phyloP scores from a whole-genome alignment of 1,139 yeast genomes.

The Nematodospora anomalae region DNA sequence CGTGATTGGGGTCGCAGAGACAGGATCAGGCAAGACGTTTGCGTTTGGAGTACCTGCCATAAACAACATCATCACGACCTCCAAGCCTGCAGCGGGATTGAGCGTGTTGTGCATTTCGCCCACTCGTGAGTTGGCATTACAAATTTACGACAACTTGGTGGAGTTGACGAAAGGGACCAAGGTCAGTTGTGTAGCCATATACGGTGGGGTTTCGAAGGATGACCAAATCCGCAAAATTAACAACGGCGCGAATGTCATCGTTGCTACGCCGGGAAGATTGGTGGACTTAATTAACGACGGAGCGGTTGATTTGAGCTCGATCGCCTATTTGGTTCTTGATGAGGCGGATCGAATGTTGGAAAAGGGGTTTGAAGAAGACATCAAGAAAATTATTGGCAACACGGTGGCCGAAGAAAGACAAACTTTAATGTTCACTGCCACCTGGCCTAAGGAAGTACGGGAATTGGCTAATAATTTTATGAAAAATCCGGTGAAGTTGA shows the following conservation, averaged over 20 bases:
- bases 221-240: conserved; percentile 75
- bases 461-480: conserved; percentile 87
- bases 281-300: conserved; percentile 91
- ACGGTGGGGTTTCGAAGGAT: conserved; percentile 97
- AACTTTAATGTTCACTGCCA: conserved; percentile 87
- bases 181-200: conserved; percentile 77
- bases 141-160: conserved; percentile 81
- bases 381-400: conserved; percentile 70
- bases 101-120: conserved; percentile 89
- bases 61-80: conserved; percentile 52
- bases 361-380: conserved; percentile 93
- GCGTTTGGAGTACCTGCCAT: conserved; percentile 99
- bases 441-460: conserved; percentile 92
- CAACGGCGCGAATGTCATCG: conserved; percentile 61
- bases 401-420: conserved; percentile 57
- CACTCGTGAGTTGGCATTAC: conserved; percentile 95
- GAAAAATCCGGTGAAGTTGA: conserved; percentile 80
- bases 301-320: conserved; percentile 63
- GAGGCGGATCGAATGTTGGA: conserved; percentile 99
- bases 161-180: conserved; percentile 62
- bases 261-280: conserved; percentile 97
- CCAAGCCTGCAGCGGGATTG: conserved; percentile 46
- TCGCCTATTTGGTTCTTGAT: conserved; percentile 83
- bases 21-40: conserved; percentile 96
- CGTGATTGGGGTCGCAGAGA: conserved; percentile 96